Conservation (phyloP, 306 rosid species). For the Fragaria vesca region DNA sequence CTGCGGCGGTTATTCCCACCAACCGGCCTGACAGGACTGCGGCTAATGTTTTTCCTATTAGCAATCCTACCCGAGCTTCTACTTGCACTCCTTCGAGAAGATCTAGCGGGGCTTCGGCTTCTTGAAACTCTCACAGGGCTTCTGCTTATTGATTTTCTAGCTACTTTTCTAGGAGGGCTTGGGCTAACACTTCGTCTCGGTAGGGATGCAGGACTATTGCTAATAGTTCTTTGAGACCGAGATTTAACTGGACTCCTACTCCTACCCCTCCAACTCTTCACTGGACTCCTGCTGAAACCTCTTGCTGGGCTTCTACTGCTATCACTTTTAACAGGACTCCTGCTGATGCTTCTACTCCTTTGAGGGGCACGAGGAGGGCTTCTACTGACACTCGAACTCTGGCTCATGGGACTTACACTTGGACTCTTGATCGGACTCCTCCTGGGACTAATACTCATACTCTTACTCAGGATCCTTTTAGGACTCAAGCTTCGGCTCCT, state of each 20-base stretch:
- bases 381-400: constrained; percentile 48
- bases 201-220: constrained; percentile 45
- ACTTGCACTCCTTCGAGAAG: constrained; percentile 71
- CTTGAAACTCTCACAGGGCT: constrained; percentile 63
- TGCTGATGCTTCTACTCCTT: constrained; percentile 53
- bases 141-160: constrained; percentile 52
- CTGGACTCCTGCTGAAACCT: constrained; percentile 44
- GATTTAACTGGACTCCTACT: constrained; percentile 67
- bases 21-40: constrained; percentile 64
- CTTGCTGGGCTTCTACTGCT: constrained; percentile 51
- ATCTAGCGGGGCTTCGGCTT: constrained; percentile 78
- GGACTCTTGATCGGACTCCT: constrained; percentile 60
- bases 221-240: constrained; percentile 36
- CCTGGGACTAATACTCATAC: constrained; percentile 91
- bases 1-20: constrained; percentile 59
- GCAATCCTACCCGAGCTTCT: constrained; percentile 79
- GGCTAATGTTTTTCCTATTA: constrained; percentile 57
- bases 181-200: constrained; percentile 48
- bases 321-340: constrained; percentile 58
- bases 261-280: constrained; percentile 42
- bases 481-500: constrained; percentile 96
- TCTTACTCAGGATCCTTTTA: constrained; percentile 75
- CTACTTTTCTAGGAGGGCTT: constrained; percentile 56
- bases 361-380: constrained; percentile 39
- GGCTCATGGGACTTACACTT: constrained; percentile 49